These are phyloP conservation scores for Kwoniella botswanensis DNA, from an alignment of 768 basidiomycete species.

Conservation along the genomic window DNA sequence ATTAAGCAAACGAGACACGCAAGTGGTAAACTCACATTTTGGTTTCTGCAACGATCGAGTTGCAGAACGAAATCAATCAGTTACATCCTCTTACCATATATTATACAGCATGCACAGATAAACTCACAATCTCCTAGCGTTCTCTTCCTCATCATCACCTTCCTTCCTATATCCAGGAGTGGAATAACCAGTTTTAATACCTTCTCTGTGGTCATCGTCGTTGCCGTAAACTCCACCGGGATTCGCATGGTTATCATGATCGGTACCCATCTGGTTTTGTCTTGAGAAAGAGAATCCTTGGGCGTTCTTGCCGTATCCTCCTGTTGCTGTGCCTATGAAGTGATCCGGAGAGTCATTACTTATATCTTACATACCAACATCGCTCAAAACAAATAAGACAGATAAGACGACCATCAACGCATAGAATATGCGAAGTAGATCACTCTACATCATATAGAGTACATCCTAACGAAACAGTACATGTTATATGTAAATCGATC, in stretches of 20 bases:
- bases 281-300: conserved; percentile 43
- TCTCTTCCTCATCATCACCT: conserved; percentile 41
- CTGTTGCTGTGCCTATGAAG: conserved; percentile 37
- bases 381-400: too few relatives aligned
- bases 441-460: not conserved
- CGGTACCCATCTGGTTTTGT: conserved; percentile 47
- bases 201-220: conserved; percentile 33
- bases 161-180: conserved; percentile 53
- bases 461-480: too few relatives aligned
- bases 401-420: too few relatives aligned
- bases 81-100: not conserved
- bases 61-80: not conserved
- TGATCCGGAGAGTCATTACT: too few relatives aligned
- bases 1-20: not conserved
- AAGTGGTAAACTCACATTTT: conserved; percentile 15
- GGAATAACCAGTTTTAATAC: conserved; percentile 50
- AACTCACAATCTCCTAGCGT: conserved; percentile 33
- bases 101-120: not conserved
- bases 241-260: conserved; percentile 22
- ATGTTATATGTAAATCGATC: not conserved
- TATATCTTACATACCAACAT: too few relatives aligned
- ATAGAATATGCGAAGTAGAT: not conserved
- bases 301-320: conserved; percentile 45
- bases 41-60: conserved; percentile 21
- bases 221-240: conserved; percentile 30